Evolutionary conservation across 352 stramenopile genomes (phyloP).

Genomic region (Phytophthora ohioensis): DNA sequence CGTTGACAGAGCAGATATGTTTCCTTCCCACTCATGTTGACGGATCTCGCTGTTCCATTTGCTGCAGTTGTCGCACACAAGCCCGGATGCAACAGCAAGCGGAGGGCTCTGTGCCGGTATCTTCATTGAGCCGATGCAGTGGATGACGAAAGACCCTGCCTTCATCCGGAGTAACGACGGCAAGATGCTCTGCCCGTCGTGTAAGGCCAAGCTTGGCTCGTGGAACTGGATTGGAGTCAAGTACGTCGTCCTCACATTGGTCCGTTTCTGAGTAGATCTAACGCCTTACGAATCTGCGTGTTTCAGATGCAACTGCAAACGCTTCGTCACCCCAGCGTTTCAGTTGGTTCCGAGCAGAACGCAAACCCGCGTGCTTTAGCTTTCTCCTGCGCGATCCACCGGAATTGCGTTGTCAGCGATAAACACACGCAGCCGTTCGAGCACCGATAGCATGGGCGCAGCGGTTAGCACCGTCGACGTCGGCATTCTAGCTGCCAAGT

Average conservation of each 20-base stretch:
- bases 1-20: not conserved
- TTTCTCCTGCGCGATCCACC: not conserved
- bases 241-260: constrained; percentile 41
- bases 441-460: constrained; percentile 16
- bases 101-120: constrained; percentile 33
- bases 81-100: constrained; percentile 10
- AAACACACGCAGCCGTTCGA: constrained; percentile 8
- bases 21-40: not conserved
- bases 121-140: constrained; percentile 74
- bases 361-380: constrained; percentile 43
- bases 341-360: constrained; percentile 66
- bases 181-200: constrained; percentile 74
- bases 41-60: not conserved
- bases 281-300: constrained; percentile 2
- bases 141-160: constrained; percentile 52
- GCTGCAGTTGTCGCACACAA: constrained; percentile 32
- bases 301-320: constrained; percentile 65
- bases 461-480: constrained; percentile 19
- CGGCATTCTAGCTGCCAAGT: constrained; percentile 4
- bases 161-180: constrained; percentile 56
- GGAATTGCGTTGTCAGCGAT: constrained; percentile 5
- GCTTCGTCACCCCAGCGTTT: constrained; percentile 65
- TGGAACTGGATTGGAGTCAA: constrained; percentile 84
- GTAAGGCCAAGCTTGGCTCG: constrained; percentile 75
- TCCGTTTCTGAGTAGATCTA: not conserved